phyloP scores from a whole-genome alignment of 768 basidiomycete species.

The Hygrophorus pudorinus region DNA sequence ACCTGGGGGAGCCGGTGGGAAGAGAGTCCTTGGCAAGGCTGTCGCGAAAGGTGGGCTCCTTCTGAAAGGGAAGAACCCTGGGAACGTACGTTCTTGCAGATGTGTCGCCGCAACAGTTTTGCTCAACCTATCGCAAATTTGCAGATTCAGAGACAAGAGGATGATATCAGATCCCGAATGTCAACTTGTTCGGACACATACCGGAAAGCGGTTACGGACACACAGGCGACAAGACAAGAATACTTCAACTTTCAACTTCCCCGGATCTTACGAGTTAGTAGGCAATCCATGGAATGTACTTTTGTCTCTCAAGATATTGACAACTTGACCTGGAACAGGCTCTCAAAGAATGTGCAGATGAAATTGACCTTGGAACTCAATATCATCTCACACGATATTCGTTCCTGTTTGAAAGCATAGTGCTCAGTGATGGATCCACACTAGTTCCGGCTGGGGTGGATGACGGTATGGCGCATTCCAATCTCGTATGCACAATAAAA shows the following conservation, averaged over 20 bases:
- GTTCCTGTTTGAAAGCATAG: conserved; percentile 85
- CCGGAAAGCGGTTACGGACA: conserved; percentile 82
- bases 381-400: conserved; percentile 94
- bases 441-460: conserved; percentile 63
- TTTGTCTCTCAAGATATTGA: conserved; percentile 4
- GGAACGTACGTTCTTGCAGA: conserved; percentile 43
- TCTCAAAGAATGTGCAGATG: conserved; percentile 91
- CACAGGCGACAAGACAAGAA: conserved; percentile 86
- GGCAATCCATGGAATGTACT: neutral
- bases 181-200: conserved; percentile 82
- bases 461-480: conserved; percentile 37
- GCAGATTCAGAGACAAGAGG: conserved; percentile 87
- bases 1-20: conserved; percentile 51
- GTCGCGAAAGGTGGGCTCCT: conserved; percentile 85
- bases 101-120: neutral
- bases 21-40: conserved; percentile 82
- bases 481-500: neutral
- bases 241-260: conserved; percentile 98
- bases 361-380: conserved; percentile 95
- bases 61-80: conserved; percentile 88
- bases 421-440: conserved; percentile 81
- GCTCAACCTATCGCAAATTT: neutral
- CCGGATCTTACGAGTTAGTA: conserved; percentile 77
- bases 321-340: conserved; percentile 34
- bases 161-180: conserved; percentile 83